phyloP scores from a whole-genome alignment of 768 basidiomycete species.

The Kwoniella dejecticola region DNA sequence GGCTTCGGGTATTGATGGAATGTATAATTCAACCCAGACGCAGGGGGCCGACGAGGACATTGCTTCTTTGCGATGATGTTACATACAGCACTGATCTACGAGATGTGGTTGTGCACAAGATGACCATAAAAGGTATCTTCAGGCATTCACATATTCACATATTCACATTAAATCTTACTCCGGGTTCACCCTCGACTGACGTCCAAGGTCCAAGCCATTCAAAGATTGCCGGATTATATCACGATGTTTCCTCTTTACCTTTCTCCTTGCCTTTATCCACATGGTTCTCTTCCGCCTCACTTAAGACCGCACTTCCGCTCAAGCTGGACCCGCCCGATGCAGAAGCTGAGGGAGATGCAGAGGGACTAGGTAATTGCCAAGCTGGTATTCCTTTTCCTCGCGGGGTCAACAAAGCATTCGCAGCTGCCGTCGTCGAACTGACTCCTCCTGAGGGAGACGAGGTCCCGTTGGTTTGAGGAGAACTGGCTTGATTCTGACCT shows the following conservation, averaged over 20 bases:
- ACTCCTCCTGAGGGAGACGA: slow-evolving; percentile 52
- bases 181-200: too few species aligned
- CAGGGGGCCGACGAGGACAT: too few species aligned
- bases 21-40: too few species aligned
- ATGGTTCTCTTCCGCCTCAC: slow-evolving; percentile 16
- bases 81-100: too few species aligned
- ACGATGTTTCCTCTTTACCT: slow-evolving; percentile 10
- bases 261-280: slow-evolving; percentile 20
- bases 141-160: too few species aligned
- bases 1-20: too few species aligned
- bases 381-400: slow-evolving; percentile 66
- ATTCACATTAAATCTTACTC: too few species aligned
- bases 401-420: slow-evolving; percentile 48
- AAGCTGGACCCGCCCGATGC: not conserved
- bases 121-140: too few species aligned
- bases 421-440: slow-evolving; percentile 40
- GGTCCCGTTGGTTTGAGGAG: not conserved
- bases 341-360: not conserved
- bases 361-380: slow-evolving; percentile 72
- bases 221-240: too few species aligned
- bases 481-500: not conserved
- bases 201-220: too few species aligned
- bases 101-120: too few species aligned
- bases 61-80: too few species aligned
- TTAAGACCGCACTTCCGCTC: slow-evolving; percentile 25